Base-by-base conservation (phyloP, 2,329 filamentous ascomycete genomes). In the Cladosporium sp. region DNA sequence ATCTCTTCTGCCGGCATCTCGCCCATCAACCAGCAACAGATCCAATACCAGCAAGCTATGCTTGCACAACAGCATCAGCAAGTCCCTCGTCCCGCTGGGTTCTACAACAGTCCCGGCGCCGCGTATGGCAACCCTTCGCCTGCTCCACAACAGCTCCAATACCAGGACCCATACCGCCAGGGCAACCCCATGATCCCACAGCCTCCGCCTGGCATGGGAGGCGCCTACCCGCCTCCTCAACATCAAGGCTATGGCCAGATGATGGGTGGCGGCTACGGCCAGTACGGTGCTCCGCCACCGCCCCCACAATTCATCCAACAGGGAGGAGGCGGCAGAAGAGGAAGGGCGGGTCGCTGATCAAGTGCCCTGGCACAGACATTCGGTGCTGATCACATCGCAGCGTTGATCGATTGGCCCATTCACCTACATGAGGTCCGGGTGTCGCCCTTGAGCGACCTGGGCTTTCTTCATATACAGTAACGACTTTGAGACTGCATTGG, bases 1-100 rank as follows among this genome's bases (percentile, higher is more conserved):
- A 66, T 73, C 62, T 70, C 69, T 4, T 66, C 60, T 40, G 74
- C 66, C n/a, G 68, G 67, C 37, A 61, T 69, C 47, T 66, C 65
- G 51, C 69, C 67, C 6, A 67, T 70, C 51, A 67, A 64, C 48
- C 78, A 81, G 57, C 78, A 82, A 64, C 83, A 85, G 65, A 85
- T 85, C 64, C 83, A 84, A 64, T 53, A 82, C 64, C 83, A 84
- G 64, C 77, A 80, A 66, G 75, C 75, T 34, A 78, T 82, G 64
- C 70, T 83, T 22, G 78, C 79, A 4, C 67, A 70, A 44, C 79
- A 64, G 35, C 75, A 59, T 73, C 58, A 36, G 51, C 61, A 51
- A 45, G 60, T 63, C 48, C 60, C 49, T 25, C 63, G 65, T 52
- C 66, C 67, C 34, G 66, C 68, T 32, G 68, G 66, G 9, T 70